Evolutionary conservation across 1,284 basidiomycete genomes (phyloP), one percentile per base, ranked within the genome.

Genomic region (Vanrija pseudolonga): DNA sequence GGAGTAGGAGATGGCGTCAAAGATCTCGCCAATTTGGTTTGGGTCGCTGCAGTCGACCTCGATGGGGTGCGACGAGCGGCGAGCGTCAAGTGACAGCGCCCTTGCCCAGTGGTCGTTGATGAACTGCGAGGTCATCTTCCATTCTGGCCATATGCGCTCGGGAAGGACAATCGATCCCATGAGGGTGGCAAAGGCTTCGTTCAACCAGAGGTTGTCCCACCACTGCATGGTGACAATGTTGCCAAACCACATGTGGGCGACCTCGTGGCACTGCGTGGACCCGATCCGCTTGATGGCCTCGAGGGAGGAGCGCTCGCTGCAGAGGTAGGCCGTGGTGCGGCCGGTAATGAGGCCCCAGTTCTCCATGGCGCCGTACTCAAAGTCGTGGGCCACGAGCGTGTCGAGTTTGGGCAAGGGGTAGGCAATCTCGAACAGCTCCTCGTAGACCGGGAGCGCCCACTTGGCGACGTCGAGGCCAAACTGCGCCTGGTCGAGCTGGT

Each of bases 311-410:
- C 84, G 87, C 61, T 86, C 80, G 69, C 97, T 89, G 64, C 90
- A 81, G 44, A 97, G 79, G 72, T 90, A 89, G 3, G 86, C 86
- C 40, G 80, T 84, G 2, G 90, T 93, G 47, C 92, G 82, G 19
- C 91, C 93, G 12, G 89, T 95, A 68, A 96, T 96, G 53, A 96
- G 78, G 51, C 92, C 91, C 84, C 89, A 93, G 72, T 95, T 96
- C 78, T 96, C 91, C 91, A 94, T 94, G 1, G 91, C 92, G 51
- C 89, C 90, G 26, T 87, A 85, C 69, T 95, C 92, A 62, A 95
- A 94, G 72, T 95, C 90, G 55, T 83, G 83, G 5, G 83, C 88
- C 82, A 72, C 78, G 17, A 94, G 80, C 1, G 90, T 93, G 69
- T 95, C 91, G 41, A 94, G 81, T 78, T 97, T 97, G 12, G 93